A percentile compares a stretch with the other conserved stretches of the same genome.
Conservation (phyloP, 176 grass and related monocot species). For the Areca catechu region DNA sequence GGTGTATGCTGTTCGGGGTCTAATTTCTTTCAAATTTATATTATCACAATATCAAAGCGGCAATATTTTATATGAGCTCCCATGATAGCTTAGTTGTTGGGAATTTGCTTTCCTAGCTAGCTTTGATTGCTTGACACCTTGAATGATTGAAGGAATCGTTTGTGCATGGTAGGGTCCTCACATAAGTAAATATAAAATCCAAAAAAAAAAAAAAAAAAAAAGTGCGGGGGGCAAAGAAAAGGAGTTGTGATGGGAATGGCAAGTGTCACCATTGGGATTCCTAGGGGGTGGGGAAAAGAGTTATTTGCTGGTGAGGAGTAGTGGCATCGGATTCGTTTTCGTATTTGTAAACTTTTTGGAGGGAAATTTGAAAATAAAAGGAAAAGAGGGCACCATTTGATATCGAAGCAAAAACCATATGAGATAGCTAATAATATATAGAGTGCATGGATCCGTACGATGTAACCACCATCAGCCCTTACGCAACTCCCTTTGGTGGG, state of each 20-base stretch:
- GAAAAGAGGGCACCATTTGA: too few species aligned
- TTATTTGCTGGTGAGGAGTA: neutral
- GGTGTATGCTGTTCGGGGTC: too few species aligned
- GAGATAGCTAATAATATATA: too few species aligned
- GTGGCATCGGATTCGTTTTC: neutral
- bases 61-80: neutral
- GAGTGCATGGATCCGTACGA: too few species aligned
- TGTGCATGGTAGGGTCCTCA: neutral
- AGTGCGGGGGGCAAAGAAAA: too few species aligned
- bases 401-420: too few species aligned
- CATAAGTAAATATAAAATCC: neutral
- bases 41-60: neutral
- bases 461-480: too few species aligned
- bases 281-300: neutral
- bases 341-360: neutral
- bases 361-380: neutral
- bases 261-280: neutral
- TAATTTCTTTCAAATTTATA: too few species aligned
- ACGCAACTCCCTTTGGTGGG: too few species aligned
- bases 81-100: neutral
- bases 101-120: neutral
- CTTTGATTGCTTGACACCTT: neutral
- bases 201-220: too few species aligned
- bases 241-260: neutral
- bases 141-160: conserved; percentile 9